Conservation (phyloP, 192 early-diverging fungal species). For the Mortierella alpina region DNA sequence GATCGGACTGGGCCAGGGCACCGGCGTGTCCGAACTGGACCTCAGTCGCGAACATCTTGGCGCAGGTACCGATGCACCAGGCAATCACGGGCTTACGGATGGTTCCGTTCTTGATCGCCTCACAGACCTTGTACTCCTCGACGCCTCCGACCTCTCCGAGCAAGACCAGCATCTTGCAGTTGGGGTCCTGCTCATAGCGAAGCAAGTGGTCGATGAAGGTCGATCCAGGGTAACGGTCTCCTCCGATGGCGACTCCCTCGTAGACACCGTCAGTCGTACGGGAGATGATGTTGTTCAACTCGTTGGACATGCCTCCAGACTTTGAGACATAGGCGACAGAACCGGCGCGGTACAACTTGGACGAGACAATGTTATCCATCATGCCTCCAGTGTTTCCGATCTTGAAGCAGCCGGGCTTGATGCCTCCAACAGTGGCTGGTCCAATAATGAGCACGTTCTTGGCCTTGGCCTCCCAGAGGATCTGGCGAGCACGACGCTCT, state of each 20-base stretch:
- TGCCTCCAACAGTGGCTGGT: conserved; percentile 98
- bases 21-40: conserved; percentile 99
- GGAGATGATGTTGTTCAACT: conserved; percentile 99
- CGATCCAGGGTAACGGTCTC: conserved; percentile 97
- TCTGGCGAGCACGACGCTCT: conserved; percentile 94
- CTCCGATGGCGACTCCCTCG: conserved; percentile 98
- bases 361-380: conserved; percentile 99
- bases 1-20: conserved; percentile 93
- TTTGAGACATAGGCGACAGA: conserved; percentile 99
- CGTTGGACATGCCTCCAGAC: conserved; percentile 99
- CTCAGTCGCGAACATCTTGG: conserved; percentile 98
- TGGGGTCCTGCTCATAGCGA: conserved; percentile 92
- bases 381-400: conserved; percentile 99
- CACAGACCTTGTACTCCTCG: conserved; percentile 95
- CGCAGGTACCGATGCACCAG: conserved; percentile 99
- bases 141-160: conserved; percentile 98
- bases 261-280: conserved; percentile 97
- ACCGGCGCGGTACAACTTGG: conserved; percentile 96
- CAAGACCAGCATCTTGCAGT: conserved; percentile 93
- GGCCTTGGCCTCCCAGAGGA: conserved; percentile 85
- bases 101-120: conserved; percentile 86
- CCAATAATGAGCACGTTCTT: conserved; percentile 91
- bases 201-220: conserved; percentile 99
- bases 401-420: conserved; percentile 99
- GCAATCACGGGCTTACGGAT: conserved; percentile 99